Evolutionary conservation across 1,139 yeast species (phyloP), one percentile per base, ranked within the genome.

Genomic region (Meyerozyma carpophila): DNA sequence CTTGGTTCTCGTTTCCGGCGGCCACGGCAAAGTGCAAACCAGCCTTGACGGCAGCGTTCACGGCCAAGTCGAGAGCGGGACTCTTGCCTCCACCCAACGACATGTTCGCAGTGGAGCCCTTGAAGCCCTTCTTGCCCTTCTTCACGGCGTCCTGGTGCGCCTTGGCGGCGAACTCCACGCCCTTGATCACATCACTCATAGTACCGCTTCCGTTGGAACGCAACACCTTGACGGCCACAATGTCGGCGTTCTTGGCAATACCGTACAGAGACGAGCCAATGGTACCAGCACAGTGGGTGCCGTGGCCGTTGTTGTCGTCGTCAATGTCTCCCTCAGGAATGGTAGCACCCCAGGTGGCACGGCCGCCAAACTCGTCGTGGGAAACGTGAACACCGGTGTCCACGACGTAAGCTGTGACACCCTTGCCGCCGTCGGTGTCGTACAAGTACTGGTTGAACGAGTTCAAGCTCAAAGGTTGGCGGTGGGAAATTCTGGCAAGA

Each of bases 301-400:
- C 95, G 70, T 93, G 98, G 44, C 98, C 98, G 62, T 91, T 91
- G 44, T 95, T 95, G 64, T 93, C 98, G 42, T 70, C 62, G 58
- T 91, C 96, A 41, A 73, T 75, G 61, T 91, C 96, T 54, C 89
- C 93, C 39, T 67, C 60, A 44, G 97, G 96, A 53, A 93, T 76
- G 39, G 98, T 90, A 57, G 83, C 79, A 57, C 98, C 98, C 97
- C 98, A 91, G 40, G 58, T 61, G 50, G 98, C 98, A 67, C 98
- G 85, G 49, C 96, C 96, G 45, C 75, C 91, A 59, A 91, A 90
- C 59, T 90, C 95, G 44, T 71, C 77, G 66, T 90, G 97, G 48
- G 77, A 73, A 44, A 84, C 73, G 59, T 86, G 84, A 64, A 91
- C 77, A 70, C 98, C 98, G 39, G 98, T 91, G 69, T 91, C 98